Conservation (phyloP, 495 filamentous ascomycete genomes). For the Aspergillus cavernicola region DNA sequence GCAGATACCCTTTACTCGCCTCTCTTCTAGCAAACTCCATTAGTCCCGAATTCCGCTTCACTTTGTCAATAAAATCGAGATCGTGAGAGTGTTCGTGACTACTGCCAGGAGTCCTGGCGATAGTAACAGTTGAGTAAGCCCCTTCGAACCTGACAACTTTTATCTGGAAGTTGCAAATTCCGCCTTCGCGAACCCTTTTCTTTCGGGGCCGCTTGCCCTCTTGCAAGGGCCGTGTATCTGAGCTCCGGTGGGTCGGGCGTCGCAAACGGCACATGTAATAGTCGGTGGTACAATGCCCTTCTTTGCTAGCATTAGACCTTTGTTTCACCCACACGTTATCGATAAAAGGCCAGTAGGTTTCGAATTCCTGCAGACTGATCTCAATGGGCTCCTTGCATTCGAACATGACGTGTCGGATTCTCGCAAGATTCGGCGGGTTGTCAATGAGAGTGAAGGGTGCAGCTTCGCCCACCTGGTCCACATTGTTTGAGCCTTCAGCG, state of each 20-base stretch:
- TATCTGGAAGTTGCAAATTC: constrained; percentile 50
- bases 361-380: constrained; percentile 47
- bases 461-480: not conserved
- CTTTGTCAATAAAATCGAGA: constrained; percentile 48
- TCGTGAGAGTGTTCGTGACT: constrained; percentile 45
- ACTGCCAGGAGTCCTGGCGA: constrained; percentile 40
- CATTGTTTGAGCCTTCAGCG: not conserved
- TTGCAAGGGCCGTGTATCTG: constrained; percentile 43
- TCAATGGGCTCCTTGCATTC: constrained; percentile 52
- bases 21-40: constrained; percentile 50
- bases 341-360: constrained; percentile 53
- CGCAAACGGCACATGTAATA: constrained; percentile 52
- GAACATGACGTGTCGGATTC: constrained; percentile 46
- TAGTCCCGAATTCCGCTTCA: constrained; percentile 50
- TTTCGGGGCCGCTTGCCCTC: constrained; percentile 50
- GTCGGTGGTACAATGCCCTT: constrained; percentile 47
- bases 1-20: constrained; percentile 49
- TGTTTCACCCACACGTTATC: constrained; percentile 55
- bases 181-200: constrained; percentile 48
- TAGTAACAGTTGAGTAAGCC: constrained; percentile 42
- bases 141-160: constrained; percentile 49
- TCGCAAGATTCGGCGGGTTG: constrained; percentile 45
- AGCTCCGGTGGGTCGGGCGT: constrained; percentile 39
- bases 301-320: constrained; percentile 47
- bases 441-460: constrained; percentile 28